phyloP scores from a whole-genome alignment of 169 alveolate species.

The Cyclospora cayetanensis region DNA sequence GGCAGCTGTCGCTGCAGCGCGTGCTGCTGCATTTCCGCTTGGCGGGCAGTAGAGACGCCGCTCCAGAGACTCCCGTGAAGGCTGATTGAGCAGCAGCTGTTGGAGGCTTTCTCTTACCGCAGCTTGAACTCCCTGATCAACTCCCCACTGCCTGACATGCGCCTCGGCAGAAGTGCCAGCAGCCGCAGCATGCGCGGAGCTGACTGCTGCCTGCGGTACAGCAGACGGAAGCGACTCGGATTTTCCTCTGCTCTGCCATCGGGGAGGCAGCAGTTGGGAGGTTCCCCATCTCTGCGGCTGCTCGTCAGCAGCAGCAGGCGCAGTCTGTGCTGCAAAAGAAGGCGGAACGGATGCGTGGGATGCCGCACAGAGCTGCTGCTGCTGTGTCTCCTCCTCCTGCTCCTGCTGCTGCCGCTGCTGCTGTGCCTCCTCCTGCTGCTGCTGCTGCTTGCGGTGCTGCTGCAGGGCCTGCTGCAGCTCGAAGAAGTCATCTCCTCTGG shows the following conservation, averaged over 20 bases:
- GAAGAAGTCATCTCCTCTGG: background rate
- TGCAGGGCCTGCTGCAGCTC: background rate
- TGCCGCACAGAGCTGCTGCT: no score
- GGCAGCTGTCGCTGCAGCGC: background rate
- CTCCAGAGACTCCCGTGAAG: background rate
- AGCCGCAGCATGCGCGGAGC: background rate
- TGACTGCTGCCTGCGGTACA: no score
- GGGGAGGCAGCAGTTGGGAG: background rate
- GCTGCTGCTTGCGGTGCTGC: background rate
- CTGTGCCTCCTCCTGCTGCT: background rate
- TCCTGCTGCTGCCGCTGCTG: background rate
- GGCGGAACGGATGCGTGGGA: no score
- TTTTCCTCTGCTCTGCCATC: no score
- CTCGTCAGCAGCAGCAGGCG: no score
- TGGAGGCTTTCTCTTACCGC: background rate
- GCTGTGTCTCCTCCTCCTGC: background rate
- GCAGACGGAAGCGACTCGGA: no score
- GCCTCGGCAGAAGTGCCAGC: background rate
- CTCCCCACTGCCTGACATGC: background rate
- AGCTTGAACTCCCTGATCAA: background rate
- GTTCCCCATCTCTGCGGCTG: background rate
- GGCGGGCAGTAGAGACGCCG: background rate
- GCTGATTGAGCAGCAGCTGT: conserved; percentile 2
- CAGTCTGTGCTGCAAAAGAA: no score
- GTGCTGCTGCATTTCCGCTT: background rate